These are phyloP conservation scores for Acacia crassicarpa DNA, from an alignment of 306 rosid genomes.

Conservation along the genomic window DNA sequence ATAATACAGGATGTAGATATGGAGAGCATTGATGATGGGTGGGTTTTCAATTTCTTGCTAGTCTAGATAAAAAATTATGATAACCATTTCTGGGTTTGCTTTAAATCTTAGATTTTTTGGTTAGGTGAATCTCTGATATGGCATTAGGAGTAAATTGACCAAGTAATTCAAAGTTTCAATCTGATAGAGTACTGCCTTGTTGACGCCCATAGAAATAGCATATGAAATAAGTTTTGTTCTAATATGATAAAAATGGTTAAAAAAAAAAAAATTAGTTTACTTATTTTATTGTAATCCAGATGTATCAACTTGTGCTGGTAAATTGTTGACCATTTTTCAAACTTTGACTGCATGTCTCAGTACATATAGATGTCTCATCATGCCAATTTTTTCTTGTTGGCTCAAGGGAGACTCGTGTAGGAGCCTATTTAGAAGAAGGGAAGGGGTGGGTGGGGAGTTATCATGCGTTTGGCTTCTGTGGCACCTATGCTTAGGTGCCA, in stretches of 20 bases:
- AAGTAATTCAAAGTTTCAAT: constrained; percentile 5
- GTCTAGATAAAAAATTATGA: neutral
- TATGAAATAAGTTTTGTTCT: neutral
- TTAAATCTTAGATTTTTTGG: constrained; percentile 11
- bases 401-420: neutral
- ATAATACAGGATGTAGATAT: constrained; percentile 72
- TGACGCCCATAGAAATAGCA: neutral
- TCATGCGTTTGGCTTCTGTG: neutral
- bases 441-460: neutral
- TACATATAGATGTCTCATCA: constrained; percentile 6
- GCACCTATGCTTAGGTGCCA: neutral
- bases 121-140: constrained; percentile 1
- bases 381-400: neutral
- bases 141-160: neutral
- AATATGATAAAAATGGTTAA: neutral
- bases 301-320: neutral
- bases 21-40: constrained; percentile 87
- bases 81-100: neutral
- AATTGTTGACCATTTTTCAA: neutral
- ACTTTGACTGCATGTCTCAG: neutral
- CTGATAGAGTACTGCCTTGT: constrained; percentile 4
- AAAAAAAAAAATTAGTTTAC: neutral
- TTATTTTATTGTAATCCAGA: neutral
- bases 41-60: constrained; percentile 34
- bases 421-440: neutral